phyloP scores from a whole-genome alignment of 2,329 filamentous ascomycete species.

The Aspergillus awamori region DNA sequence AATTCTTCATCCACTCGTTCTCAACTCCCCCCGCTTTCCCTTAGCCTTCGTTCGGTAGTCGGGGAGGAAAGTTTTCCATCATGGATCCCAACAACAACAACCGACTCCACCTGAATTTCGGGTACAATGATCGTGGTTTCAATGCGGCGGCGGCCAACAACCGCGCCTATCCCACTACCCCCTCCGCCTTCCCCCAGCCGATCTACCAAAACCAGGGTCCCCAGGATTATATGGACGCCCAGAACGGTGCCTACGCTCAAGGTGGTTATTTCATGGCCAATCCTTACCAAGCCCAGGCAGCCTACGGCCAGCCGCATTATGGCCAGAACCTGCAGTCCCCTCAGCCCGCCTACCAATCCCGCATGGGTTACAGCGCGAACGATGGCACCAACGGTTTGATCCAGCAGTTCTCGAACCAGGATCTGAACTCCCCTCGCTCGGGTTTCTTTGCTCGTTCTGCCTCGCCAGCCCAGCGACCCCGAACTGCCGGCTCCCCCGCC shows the following conservation, averaged over 20 bases:
- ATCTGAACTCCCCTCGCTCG: constrained; percentile 73
- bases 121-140: constrained; percentile 65
- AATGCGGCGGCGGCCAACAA: constrained; percentile 59
- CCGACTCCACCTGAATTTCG: constrained; percentile 52
- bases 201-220: constrained; percentile 66
- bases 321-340: constrained; percentile 59
- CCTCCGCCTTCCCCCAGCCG: constrained; percentile 94
- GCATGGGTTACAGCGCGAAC: constrained; percentile 61
- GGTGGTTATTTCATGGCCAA: constrained; percentile 66
- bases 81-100: constrained; percentile 60
- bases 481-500: constrained; percentile 71
- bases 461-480: constrained; percentile 74
- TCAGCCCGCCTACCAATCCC: constrained; percentile 57
- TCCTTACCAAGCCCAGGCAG: constrained; percentile 59
- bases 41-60: constrained; percentile 34
- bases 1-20: not conserved
- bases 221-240: constrained; percentile 62
- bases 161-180: constrained; percentile 80
- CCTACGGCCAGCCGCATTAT: constrained; percentile 55
- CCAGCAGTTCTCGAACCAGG: constrained; percentile 96
- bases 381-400: constrained; percentile 89
- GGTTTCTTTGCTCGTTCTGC: constrained; percentile 70
- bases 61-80: constrained; percentile 51
- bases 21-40: not conserved
- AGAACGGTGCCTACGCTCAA: constrained; percentile 45